These are phyloP conservation scores for Simplicillium sp. DNA, from an alignment of 2,329 filamentous ascomycete genomes.

Conservation along the genomic window DNA sequence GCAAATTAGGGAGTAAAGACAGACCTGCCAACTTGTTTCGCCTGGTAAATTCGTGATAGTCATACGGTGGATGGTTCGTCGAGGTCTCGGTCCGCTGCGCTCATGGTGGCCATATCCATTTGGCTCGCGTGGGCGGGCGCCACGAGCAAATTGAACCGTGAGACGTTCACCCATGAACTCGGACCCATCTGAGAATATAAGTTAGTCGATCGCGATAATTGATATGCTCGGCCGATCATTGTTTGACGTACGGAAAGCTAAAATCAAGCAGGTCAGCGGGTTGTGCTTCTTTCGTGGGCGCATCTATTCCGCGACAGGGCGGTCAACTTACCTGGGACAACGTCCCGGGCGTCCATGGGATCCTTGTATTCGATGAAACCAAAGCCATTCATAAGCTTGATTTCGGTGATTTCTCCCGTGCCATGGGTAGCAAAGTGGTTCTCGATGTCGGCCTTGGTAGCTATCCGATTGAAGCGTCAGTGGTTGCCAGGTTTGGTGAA, in stretches of 20 bases:
- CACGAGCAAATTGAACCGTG: conserved; percentile 96
- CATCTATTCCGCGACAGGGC: neutral
- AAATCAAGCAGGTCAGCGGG: conserved; percentile 8
- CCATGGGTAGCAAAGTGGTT: conserved; percentile 92
- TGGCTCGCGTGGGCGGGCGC: conserved; percentile 50
- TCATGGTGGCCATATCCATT: conserved; percentile 42
- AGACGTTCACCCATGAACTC: conserved; percentile 97
- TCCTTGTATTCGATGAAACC: conserved; percentile 99
- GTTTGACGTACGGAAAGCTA: conserved; percentile 52
- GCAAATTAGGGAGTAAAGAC: conserved; percentile 37
- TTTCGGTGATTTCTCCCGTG: conserved; percentile 94
- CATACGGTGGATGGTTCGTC: conserved; percentile 94
- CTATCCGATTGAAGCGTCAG: conserved; percentile 46
- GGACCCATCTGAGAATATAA: conserved; percentile 64
- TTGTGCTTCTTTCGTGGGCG: neutral
- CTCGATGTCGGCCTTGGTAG: conserved; percentile 95
- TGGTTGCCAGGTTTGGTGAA: conserved; percentile 18
- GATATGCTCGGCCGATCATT: neutral
- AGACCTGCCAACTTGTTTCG: conserved; percentile 99
- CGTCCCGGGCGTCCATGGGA: conserved; percentile 93
- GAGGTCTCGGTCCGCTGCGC: conserved; percentile 61
- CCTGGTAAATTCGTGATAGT: conserved; percentile 91
- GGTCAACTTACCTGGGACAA: conserved; percentile 75
- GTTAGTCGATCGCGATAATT: conserved; percentile 6
- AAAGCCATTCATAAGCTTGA: conserved; percentile 99